Conservation (phyloP, 2,329 filamentous ascomycete genomes). For the Hymenoscyphus albidus region DNA sequence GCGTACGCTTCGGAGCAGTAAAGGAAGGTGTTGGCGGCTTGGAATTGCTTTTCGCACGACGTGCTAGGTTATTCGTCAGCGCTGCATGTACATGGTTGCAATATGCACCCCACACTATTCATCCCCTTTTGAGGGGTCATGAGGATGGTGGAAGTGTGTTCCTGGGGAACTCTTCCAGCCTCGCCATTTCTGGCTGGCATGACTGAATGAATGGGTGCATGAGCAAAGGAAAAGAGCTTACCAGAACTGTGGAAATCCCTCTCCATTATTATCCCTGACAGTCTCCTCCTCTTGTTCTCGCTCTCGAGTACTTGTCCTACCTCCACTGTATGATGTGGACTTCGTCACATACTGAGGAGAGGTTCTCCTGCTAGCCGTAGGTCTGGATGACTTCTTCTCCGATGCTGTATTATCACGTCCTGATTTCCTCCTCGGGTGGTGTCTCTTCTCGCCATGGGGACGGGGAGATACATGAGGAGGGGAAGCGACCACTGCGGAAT, state of each 20-base stretch:
- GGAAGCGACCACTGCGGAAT: conserved; percentile 19
- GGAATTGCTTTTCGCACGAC: conserved; percentile 64
- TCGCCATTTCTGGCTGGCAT: conserved; percentile 6
- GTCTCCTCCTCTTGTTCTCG: conserved; percentile 23
- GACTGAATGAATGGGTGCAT: conserved; percentile 6
- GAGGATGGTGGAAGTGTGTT: conserved; percentile 5
- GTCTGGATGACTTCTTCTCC: conserved; percentile 24
- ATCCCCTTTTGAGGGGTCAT: conserved; percentile 12
- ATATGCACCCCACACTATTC: conserved; percentile 27
- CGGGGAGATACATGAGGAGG: conserved; percentile 24
- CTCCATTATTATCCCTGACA: conserved; percentile 45
- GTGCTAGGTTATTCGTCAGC: conserved; percentile 45
- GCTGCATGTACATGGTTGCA: conserved; percentile 6
- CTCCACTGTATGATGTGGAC: conserved; percentile 7
- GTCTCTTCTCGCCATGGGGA: conserved; percentile 21
- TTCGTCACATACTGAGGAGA: conserved; percentile 26
- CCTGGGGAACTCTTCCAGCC: conserved; percentile 12
- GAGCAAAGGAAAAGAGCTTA: conserved; percentile 40
- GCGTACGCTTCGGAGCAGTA: conserved; percentile 63
- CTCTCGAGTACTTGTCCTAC: conserved; percentile 14
- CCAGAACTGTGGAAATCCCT: conserved; percentile 64
- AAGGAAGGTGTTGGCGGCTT: conserved; percentile 51
- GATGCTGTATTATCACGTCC: conserved; percentile 25
- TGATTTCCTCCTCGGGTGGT: conserved; percentile 25
- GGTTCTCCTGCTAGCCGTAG: conserved; percentile 20